Percentiles rank a stretch among this genome's conserved stretches.
phyloP scores from a whole-genome alignment of 1,284 basidiomycete species.

The Marasmius oreades region DNA sequence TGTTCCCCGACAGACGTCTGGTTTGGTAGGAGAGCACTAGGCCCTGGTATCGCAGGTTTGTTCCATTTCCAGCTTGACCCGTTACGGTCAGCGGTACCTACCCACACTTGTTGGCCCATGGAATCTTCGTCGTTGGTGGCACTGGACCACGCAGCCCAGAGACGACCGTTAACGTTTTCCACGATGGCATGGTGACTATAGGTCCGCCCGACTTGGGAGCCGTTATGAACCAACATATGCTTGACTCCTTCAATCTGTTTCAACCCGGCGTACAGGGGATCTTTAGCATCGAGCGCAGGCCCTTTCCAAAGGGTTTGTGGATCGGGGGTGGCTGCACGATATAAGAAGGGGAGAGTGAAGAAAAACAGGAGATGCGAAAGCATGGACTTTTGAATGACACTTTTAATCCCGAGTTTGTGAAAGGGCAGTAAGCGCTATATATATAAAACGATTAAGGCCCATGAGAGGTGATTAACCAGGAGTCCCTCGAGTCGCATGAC shows the following conservation, averaged over 20 bases:
- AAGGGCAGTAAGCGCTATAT: no score
- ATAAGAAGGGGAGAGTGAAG: no score
- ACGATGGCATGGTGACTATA: conserved; percentile 7
- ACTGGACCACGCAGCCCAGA: neutral
- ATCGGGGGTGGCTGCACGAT: neutral
- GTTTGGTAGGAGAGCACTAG: conserved; percentile 6
- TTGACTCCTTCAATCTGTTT: neutral
- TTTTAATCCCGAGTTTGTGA: no score
- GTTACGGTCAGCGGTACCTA: neutral
- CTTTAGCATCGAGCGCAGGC: neutral
- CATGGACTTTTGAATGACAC: no score
- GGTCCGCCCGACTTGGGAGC: conserved; percentile 1
- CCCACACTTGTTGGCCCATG: conserved; percentile 7
- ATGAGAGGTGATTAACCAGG: no score
- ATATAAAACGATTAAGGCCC: no score
- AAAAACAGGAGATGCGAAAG: no score
- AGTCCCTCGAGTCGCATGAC: no score
- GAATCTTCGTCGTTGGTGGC: conserved; percentile 4
- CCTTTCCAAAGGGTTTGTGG: conserved; percentile 4
- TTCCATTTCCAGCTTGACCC: neutral
- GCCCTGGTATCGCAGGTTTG: neutral
- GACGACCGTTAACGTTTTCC: neutral
- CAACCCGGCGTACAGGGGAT: conserved; percentile 3
- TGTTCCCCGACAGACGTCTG: conserved; percentile 3
- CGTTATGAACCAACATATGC: conserved; percentile 3